Evolutionary conservation across 108 stramenopile species (phyloP), one percentile per base, ranked within the genome.

Genomic region (Stephanodiscus minutulus): DNA sequence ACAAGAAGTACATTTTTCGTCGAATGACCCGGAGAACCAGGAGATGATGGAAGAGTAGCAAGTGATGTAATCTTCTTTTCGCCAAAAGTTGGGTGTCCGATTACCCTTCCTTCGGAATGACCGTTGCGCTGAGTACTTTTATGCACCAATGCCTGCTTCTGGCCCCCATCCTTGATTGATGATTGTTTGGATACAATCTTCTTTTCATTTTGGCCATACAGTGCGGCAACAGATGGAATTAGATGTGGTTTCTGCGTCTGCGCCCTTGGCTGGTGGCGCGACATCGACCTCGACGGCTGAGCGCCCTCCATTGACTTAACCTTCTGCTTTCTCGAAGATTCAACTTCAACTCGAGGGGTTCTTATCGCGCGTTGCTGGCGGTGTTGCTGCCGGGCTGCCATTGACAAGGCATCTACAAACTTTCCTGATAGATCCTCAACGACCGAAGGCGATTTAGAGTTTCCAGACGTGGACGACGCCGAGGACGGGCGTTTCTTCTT

Each of bases 401-500:
- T 68, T 36, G 75, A 76, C 21, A 69, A n/a, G n/a, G 68, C 62
- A 49, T 57, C 61, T 35, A 76, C 75, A 49, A 69, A 63, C 44
- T 37, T 68, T 35, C 44, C 66, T 28, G 75, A 76, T 13, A 76
- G 68, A 58, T 61, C 41, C 31, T 69, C 68, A 17, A 64, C 33
- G 18, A 62, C 50, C 15, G 66, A 53, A 22, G 74, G 64, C 24
- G 47, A 36, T 55, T 66, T 58, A 13, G 65, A 54, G 15, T 39
- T 55, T 27, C 35, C 50, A 58, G 36, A 35, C 13, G 20, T 46
- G 13, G 27, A 54, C 50, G 24, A 56, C 64, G 72, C 44, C 41
- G 35, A 69, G 24, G 57, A 48, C 7, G 18, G 11, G 24, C 27
- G 31, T 13, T 72, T 67, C 36, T 68, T 79, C 22, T 64, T 76